Evolutionary conservation across 2,329 filamentous ascomycete species (phyloP).

Genomic region (Penicillium sp.): DNA sequence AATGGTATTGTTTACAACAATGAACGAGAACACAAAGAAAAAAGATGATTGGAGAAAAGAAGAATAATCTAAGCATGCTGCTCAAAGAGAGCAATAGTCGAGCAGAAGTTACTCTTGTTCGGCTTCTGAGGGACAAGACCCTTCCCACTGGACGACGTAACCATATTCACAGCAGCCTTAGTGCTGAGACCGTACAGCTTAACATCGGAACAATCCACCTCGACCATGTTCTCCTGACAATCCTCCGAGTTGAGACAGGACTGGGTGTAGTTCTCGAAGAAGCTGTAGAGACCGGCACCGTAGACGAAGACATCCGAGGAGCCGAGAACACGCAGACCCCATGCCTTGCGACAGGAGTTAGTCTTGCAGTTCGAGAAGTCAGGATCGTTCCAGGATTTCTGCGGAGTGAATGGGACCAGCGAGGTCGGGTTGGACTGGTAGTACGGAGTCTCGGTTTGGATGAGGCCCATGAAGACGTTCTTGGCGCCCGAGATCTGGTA

Average conservation of each 20-base stretch:
- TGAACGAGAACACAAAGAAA: neutral
- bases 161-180: constrained; percentile 72
- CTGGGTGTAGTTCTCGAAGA: constrained; percentile 79
- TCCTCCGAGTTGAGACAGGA: constrained; percentile 63
- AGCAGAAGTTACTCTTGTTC: constrained; percentile 44
- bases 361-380: constrained; percentile 63
- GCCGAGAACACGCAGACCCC: constrained; percentile 69
- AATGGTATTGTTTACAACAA: neutral
- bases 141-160: constrained; percentile 47
- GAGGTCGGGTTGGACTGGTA: constrained; percentile 81
- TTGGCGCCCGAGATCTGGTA: constrained; percentile 77
- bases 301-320: constrained; percentile 67
- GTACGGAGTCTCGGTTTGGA: constrained; percentile 85
- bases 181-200: constrained; percentile 69
- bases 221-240: constrained; percentile 77
- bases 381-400: constrained; percentile 50
- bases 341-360: constrained; percentile 65
- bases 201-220: constrained; percentile 63
- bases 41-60: neutral
- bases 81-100: constrained; percentile 44
- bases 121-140: constrained; percentile 38
- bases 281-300: constrained; percentile 74
- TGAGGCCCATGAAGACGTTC: constrained; percentile 76
- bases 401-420: constrained; percentile 45
- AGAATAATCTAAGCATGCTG: constrained; percentile 19